Evolutionary conservation across 2,329 filamentous ascomycete species (phyloP).

Genomic region (Aspergillus felis): DNA sequence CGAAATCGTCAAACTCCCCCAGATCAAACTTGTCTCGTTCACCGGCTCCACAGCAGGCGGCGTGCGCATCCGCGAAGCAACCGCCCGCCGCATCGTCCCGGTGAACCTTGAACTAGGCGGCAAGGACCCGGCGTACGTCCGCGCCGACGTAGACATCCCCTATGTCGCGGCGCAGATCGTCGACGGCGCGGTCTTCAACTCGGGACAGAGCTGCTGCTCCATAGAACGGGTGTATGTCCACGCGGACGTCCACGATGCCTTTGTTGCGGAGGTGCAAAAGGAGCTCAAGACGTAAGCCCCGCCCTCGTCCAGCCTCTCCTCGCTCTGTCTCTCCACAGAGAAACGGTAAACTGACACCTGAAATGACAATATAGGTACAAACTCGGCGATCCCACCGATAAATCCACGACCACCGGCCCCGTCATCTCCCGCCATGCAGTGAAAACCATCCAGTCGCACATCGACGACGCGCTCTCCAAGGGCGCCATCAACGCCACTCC

Average conservation of each 20-base stretch:
- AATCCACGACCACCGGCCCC: slow-evolving; percentile 74
- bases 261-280: slow-evolving; percentile 71
- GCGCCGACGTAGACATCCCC: slow-evolving; percentile 74
- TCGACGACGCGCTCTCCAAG: slow-evolving; percentile 75
- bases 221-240: slow-evolving; percentile 86
- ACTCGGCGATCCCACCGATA: slow-evolving; percentile 69
- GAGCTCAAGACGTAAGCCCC: slow-evolving; percentile 61
- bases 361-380: slow-evolving; percentile 21
- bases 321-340: neutral
- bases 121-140: slow-evolving; percentile 86
- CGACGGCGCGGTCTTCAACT: slow-evolving; percentile 88
- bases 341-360: neutral
- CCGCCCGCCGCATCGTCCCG: slow-evolving; percentile 73
- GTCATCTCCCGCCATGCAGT: slow-evolving; percentile 76
- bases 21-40: slow-evolving; percentile 77
- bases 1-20: slow-evolving; percentile 68
- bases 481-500: slow-evolving; percentile 78
- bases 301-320: neutral
- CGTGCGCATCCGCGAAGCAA: slow-evolving; percentile 74
- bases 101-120: slow-evolving; percentile 87
- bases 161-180: slow-evolving; percentile 91
- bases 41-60: slow-evolving; percentile 86
- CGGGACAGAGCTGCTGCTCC: slow-evolving; percentile 89
- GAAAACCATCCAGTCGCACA: slow-evolving; percentile 69
- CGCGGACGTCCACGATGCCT: slow-evolving; percentile 76